Evolutionary conservation across 2,329 filamentous ascomycete species (phyloP).

Genomic region (Lasiodiplodia gonubiensis): DNA sequence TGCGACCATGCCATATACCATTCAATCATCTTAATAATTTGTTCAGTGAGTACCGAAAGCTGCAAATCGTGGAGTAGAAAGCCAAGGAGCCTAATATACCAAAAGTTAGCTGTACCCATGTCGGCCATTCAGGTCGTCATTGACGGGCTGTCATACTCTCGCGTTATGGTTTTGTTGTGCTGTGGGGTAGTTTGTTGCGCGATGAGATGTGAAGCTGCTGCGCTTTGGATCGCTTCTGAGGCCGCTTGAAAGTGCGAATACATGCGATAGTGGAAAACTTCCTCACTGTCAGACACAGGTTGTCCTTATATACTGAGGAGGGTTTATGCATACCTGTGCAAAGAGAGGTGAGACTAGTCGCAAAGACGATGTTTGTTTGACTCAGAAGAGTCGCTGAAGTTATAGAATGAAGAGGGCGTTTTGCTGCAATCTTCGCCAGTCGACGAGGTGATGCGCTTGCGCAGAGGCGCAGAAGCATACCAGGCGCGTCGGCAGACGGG

Average conservation of each 20-base stretch:
- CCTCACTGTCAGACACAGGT: neutral
- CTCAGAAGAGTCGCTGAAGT: neutral
- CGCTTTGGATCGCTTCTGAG: neutral
- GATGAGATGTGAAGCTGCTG: neutral
- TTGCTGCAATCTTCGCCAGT: too few relatives aligned
- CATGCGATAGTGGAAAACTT: neutral
- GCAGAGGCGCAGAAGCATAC: too few relatives aligned
- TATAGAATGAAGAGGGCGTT: neutral
- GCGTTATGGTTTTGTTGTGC: neutral
- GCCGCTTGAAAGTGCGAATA: neutral
- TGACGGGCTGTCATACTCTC: neutral
- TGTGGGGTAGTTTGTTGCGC: neutral
- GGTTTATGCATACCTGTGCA: neutral
- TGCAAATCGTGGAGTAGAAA: neutral
- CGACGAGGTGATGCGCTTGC: too few relatives aligned
- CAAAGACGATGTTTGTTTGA: too few relatives aligned
- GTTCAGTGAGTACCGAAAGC: neutral
- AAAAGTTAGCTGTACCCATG: neutral
- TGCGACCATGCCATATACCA: too few relatives aligned
- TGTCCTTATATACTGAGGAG: neutral
- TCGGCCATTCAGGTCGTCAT: neutral
- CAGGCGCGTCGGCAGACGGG: too few relatives aligned
- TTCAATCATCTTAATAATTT: neutral
- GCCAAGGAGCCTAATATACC: too few relatives aligned
- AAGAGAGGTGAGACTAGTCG: too few relatives aligned